Evolutionary conservation across 2,329 filamentous ascomycete genomes (phyloP).

Genomic region (Alternaria alternata): DNA sequence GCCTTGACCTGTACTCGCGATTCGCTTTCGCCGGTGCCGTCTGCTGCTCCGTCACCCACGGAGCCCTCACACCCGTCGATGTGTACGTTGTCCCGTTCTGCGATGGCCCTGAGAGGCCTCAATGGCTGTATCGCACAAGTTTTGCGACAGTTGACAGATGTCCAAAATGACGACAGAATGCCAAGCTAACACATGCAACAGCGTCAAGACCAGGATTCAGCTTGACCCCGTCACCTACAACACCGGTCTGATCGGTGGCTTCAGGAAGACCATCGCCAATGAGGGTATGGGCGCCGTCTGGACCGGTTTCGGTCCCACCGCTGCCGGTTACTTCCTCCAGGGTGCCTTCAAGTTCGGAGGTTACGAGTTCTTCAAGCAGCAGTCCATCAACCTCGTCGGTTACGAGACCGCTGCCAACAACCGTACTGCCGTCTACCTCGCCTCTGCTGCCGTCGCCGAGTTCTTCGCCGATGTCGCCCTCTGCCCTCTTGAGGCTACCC

Average conservation of each 20-base stretch:
- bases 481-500: constrained; percentile 90
- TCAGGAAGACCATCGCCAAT: constrained; percentile 78
- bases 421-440: constrained; percentile 83
- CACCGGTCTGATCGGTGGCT: constrained; percentile 83
- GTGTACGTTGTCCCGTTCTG: constrained; percentile 74
- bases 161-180: constrained; percentile 26
- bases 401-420: constrained; percentile 73
- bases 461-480: constrained; percentile 81
- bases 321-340: constrained; percentile 92
- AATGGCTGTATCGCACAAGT: constrained; percentile 38
- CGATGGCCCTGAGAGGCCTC: constrained; percentile 17
- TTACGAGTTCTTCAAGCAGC: constrained; percentile 97
- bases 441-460: constrained; percentile 67
- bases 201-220: constrained; percentile 96
- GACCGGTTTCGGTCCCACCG: constrained; percentile 85
- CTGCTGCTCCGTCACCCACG: constrained; percentile 98
- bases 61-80: constrained; percentile 96
- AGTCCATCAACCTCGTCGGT: constrained; percentile 81
- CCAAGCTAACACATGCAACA: constrained; percentile 52
- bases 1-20: constrained; percentile 84
- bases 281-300: constrained; percentile 87
- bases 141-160: constrained; percentile 19
- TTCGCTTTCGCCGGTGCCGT: constrained; percentile 97
- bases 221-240: constrained; percentile 91
- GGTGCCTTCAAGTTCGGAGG: constrained; percentile 93